Conservation (phyloP, 352 stramenopile species). For the Blastocystis sp. region DNA sequence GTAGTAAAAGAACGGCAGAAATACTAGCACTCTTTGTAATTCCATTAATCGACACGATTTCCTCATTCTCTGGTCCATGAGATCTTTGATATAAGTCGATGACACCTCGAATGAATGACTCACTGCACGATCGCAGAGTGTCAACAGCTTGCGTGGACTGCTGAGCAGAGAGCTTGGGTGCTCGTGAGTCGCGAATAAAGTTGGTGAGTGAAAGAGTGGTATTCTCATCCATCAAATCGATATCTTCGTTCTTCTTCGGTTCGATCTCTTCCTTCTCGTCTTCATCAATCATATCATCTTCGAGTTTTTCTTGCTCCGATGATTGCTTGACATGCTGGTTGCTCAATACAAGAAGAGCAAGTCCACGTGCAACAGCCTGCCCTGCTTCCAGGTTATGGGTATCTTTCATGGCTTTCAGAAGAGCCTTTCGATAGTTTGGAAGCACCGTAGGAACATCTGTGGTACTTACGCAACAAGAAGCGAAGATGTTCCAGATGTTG, state of each 20-base stretch:
- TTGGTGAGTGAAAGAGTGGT: neutral
- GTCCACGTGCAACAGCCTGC: neutral
- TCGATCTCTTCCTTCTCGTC: neutral
- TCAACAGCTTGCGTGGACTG: neutral
- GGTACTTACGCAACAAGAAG: neutral
- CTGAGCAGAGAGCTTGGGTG: neutral
- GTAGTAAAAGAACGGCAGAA: neutral
- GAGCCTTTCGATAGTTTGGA: conserved; percentile 4
- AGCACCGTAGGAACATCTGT: neutral
- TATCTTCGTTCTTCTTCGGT: neutral
- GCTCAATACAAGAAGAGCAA: neutral
- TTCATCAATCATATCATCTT: neutral
- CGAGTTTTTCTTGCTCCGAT: neutral
- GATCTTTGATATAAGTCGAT: neutral
- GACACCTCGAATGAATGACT: neutral
- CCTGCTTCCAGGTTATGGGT: neutral
- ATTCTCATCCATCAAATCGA: neutral
- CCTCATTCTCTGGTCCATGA: neutral
- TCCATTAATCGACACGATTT: neutral
- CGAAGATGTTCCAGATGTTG: neutral
- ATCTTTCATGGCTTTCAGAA: neutral
- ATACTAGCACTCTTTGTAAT: neutral
- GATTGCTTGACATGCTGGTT: no score
- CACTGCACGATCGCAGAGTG: neutral
- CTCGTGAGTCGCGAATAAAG: neutral